phyloP scores from a whole-genome alignment of 2,329 filamentous ascomycete species.

The Epichloe coenophiala region DNA sequence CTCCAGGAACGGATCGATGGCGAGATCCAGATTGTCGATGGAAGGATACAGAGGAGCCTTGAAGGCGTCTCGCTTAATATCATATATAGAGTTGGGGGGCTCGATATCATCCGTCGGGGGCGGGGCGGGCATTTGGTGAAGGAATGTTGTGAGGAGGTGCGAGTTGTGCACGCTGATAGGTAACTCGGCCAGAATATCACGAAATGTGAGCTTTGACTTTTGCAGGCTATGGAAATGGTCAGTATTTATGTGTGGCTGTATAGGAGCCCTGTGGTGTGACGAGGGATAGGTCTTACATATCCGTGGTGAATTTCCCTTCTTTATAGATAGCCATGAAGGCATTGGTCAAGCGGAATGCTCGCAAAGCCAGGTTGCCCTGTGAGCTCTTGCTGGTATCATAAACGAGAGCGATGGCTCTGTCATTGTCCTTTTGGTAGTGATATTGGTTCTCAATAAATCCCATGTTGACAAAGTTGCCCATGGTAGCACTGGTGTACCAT shows the following conservation, averaged over 20 bases:
- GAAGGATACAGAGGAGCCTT: conserved; percentile 67
- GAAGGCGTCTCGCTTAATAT: conserved; percentile 54
- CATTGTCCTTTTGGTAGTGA: conserved; percentile 94
- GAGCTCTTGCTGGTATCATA: conserved; percentile 93
- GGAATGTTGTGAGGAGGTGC: conserved; percentile 85
- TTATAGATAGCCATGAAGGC: conserved; percentile 85
- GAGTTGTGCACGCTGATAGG: conserved; percentile 91
- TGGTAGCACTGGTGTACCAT: conserved; percentile 97
- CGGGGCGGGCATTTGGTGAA: conserved; percentile 74
- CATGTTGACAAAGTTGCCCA: conserved; percentile 95
- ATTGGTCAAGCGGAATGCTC: conserved; percentile 81
- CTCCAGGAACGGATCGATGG: conserved; percentile 94
- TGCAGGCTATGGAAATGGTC: conserved; percentile 50
- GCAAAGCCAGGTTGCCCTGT: conserved; percentile 77
- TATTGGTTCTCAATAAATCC: conserved; percentile 97
- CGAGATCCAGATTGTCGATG: conserved; percentile 77
- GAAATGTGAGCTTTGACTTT: conserved; percentile 86
- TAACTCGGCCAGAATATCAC: conserved; percentile 84
- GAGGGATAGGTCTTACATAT: conserved; percentile 49
- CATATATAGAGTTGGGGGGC: conserved; percentile 70
- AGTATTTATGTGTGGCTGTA: background rate
- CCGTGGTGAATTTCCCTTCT: conserved; percentile 94
- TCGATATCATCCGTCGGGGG: conserved; percentile 51
- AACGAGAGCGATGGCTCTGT: conserved; percentile 74
- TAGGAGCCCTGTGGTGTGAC: background rate